Conservation (phyloP, 2,329 filamentous ascomycete genomes). For the Fusarium sp. region DNA sequence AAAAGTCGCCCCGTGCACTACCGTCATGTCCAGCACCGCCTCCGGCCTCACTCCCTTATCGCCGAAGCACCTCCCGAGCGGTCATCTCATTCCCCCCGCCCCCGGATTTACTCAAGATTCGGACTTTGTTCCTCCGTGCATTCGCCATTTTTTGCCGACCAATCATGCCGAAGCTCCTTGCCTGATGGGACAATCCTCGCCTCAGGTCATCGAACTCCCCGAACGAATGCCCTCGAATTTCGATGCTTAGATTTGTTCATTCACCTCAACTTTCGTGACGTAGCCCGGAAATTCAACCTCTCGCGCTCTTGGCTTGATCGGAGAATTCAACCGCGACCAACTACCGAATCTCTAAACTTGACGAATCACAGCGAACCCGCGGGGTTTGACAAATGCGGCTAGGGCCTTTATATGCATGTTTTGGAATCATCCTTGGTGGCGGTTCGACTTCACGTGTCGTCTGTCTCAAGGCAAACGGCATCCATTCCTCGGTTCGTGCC, state of each 20-base stretch:
- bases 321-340: neutral
- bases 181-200: slow-evolving; percentile 10
- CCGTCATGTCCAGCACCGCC: neutral
- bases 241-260: neutral
- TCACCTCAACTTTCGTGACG: neutral
- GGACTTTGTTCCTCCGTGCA: slow-evolving; percentile 34
- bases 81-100: slow-evolving; percentile 22
- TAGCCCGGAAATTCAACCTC: neutral
- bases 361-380: slow-evolving; percentile 2
- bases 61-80: slow-evolving; percentile 21
- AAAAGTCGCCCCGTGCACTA: slow-evolving; percentile 8
- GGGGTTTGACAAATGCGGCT: neutral
- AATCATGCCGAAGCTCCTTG: slow-evolving; percentile 24
- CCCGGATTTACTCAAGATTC: slow-evolving; percentile 40
- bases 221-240: neutral
- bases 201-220: slow-evolving; percentile 1
- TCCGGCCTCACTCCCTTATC: slow-evolving; percentile 21
- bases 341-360: neutral
- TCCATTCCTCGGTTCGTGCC: neutral
- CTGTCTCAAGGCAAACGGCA: neutral
- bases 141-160: slow-evolving; percentile 11
- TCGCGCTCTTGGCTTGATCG: neutral
- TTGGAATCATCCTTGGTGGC: slow-evolving; percentile 7
- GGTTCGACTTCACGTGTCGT: neutral
- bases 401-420: slow-evolving; percentile 3